Evolutionary conservation across 495 filamentous ascomycete species (phyloP).

Genomic region (Aspergillus funiculosus): DNA sequence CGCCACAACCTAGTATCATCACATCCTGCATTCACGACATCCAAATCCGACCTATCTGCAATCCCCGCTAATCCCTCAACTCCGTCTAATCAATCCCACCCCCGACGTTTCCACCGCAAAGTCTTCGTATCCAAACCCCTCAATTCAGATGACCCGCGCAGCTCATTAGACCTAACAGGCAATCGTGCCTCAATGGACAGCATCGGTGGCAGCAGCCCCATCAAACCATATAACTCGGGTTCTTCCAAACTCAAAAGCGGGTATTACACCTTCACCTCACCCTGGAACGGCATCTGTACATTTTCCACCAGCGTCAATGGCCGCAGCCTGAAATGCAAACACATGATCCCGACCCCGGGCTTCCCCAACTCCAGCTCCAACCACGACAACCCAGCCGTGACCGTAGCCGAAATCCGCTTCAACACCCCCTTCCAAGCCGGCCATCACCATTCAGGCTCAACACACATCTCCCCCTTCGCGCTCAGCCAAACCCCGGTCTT

Average conservation of each 20-base stretch:
- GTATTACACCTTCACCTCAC: constrained; percentile 63
- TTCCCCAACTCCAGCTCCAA: constrained; percentile 3
- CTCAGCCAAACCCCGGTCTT: constrained; percentile 22
- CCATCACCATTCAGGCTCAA: constrained; percentile 25
- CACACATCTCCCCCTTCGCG: constrained; percentile 25
- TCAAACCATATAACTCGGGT: constrained; percentile 6
- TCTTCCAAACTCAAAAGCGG: constrained; percentile 41
- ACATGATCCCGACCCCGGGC: constrained; percentile 47
- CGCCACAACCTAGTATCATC: no score
- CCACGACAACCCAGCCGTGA: constrained; percentile 39
- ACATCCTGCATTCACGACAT: constrained; percentile 17
- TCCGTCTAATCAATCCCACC: constrained; percentile 18
- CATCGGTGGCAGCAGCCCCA: constrained; percentile 11
- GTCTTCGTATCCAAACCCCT: constrained; percentile 33
- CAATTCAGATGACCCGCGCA: constrained; percentile 17
- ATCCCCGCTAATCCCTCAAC: constrained; percentile 3
- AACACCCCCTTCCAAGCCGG: constrained; percentile 61
- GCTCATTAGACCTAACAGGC: constrained; percentile 17
- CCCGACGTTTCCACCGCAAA: constrained; percentile 37
- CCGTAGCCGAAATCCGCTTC: constrained; percentile 80
- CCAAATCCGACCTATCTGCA: constrained; percentile 14
- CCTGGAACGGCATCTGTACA: constrained; percentile 80
- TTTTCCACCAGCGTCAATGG: constrained; percentile 72
- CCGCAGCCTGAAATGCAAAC: constrained; percentile 70
- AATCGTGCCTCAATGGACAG: constrained; percentile 17